Conservation (phyloP, 257 asterid species). For the Solanum piurae region DNA sequence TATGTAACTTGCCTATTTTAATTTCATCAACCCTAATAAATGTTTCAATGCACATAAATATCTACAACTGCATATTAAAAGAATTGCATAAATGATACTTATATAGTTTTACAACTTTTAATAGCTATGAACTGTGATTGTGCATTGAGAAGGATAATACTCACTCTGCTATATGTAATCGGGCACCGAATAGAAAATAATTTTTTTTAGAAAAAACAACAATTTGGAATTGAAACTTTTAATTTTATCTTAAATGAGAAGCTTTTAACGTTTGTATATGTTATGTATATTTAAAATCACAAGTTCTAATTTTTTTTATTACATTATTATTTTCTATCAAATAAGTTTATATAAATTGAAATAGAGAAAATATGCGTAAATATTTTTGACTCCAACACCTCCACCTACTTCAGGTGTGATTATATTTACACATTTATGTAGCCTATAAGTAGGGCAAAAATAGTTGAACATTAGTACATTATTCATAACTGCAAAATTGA, state of each 20-base stretch:
- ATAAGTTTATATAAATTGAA: not conserved
- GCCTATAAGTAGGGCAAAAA: not conserved
- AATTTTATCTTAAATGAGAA: too few species aligned
- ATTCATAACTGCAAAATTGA: not conserved
- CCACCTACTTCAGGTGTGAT: not conserved
- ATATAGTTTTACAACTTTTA: too few species aligned
- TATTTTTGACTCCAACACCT: not conserved
- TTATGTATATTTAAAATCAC: not conserved
- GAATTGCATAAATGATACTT: too few species aligned
- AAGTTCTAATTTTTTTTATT: too few species aligned
- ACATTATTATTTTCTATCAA: not conserved
- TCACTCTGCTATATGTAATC: not conserved
- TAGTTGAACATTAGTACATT: not conserved
- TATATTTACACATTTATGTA: not conserved
- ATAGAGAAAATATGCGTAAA: not conserved
- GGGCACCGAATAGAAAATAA: too few species aligned
- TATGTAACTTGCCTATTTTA: too few species aligned
- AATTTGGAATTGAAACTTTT: too few species aligned
- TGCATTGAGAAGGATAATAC: not conserved
- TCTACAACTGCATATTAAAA: too few species aligned
- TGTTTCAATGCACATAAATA: too few species aligned
- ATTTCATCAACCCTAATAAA: too few species aligned
- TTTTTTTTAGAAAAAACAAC: too few species aligned
- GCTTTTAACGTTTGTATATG: not conserved
- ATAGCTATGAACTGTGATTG: too few species aligned